Evolutionary conservation across 441 rosid genomes (phyloP).

Genomic region (Capsella rubella): DNA sequence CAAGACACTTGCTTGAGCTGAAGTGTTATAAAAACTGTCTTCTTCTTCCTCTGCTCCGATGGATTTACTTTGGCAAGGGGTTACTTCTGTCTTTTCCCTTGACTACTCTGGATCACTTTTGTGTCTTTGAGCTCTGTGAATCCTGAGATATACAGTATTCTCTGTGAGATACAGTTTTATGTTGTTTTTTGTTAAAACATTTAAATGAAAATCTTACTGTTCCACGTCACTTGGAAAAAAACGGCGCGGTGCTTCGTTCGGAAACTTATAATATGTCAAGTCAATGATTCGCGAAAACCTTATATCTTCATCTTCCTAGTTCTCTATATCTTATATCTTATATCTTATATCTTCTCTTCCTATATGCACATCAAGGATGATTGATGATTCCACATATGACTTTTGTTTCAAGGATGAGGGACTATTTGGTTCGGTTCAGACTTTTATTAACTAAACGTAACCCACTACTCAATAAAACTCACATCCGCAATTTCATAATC

Average conservation of each 20-base stretch:
- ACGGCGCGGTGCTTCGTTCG: constrained; percentile 28
- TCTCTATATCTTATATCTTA: too few relatives aligned
- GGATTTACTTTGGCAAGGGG: constrained; percentile 32
- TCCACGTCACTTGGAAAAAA: constrained; percentile 8
- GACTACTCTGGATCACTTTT: not conserved
- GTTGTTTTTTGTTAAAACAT: constrained; percentile 25
- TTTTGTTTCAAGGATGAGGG: not conserved
- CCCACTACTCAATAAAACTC: too few relatives aligned
- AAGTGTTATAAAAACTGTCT: constrained; percentile 21
- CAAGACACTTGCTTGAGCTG: constrained; percentile 28
- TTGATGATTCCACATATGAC: too few relatives aligned
- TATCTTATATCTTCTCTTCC: too few relatives aligned
- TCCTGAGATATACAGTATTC: constrained; percentile 14
- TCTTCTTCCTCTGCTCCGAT: constrained; percentile 21
- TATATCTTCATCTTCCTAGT: too few relatives aligned
- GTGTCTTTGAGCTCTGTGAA: constrained; percentile 35
- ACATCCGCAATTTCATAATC: too few relatives aligned
- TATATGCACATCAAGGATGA: not conserved
- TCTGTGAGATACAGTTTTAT: constrained; percentile 36
- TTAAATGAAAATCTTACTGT: constrained; percentile 32
- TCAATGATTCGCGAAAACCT: not conserved
- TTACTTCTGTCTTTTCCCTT: constrained; percentile 33
- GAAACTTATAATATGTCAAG: constrained; percentile 14
- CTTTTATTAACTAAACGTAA: too few relatives aligned
- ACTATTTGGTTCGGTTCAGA: too few relatives aligned